Evolutionary conservation across 768 basidiomycete species (phyloP), one percentile per base, ranked within the genome.

Genomic region (Dendrothele bispora): DNA sequence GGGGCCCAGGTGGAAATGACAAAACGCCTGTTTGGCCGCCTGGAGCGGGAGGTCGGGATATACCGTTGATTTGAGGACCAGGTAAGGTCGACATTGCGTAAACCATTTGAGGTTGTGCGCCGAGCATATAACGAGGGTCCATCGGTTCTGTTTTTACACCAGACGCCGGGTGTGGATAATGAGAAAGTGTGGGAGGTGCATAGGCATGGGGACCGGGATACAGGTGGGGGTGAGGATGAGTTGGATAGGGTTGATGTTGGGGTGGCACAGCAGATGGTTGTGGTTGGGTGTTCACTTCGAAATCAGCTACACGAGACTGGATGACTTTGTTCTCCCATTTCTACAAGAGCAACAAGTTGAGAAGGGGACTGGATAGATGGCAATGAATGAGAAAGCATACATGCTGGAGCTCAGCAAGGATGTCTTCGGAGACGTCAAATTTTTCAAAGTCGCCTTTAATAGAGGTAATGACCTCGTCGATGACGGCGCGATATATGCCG

Each of bases 321-420:
- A 97, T 80, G 40, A 99, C 85, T 66, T 97, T 97, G 61, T 77
- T 78, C 66, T 98, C 89, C 97, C 97, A 99, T 87, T 91, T 92
- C 91, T 98, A 26, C 34, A 54, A 51, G 34, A 55, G 35, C 43
- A 60, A 52, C 48, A 50, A 47, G 49, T 35, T 38, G 37, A 47
- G n/a, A n/a, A n/a, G n/a, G n/a, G n/a, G n/a, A n/a, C n/a, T n/a
- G n/a, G n/a, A n/a, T n/a, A n/a, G n/a, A n/a, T n/a, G n/a, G n/a
- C n/a, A n/a, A n/a, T n/a, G n/a, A 49, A 49, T 32, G 6, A 42
- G 54, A 22, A 32, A 42, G 30, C 51, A 39, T 72, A 95, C 95
- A 55, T 83, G 81, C 70, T 95, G 91, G 48, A 99, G 74, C 42
- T 91, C 87, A 56, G 84, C 83, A 39, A 98, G 74, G 49, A 98